A percentile compares a stretch with the other conserved stretches of the same genome.
phyloP scores from a whole-genome alignment of 495 filamentous ascomycete species.

The Podospora pseudopauciseta region DNA sequence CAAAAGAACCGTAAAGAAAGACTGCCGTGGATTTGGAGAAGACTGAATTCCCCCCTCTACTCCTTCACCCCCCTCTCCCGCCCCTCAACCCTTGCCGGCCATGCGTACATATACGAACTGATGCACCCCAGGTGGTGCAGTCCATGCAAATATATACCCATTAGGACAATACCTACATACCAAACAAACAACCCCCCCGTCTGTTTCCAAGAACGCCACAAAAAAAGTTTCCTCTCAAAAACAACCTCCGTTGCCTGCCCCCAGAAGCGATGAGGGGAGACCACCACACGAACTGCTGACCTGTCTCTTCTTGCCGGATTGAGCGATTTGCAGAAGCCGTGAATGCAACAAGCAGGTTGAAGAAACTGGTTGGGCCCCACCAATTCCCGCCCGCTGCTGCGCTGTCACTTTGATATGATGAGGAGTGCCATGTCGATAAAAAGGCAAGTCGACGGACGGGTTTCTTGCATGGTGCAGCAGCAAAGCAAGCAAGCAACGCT shows the following conservation, averaged over 20 bases:
- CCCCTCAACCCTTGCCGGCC: too few species aligned
- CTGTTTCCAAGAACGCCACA: neutral
- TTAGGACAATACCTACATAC: neutral
- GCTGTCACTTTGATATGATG: neutral
- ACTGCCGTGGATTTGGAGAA: neutral
- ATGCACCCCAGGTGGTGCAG: neutral
- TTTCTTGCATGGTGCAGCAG: neutral
- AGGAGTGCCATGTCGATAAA: neutral
- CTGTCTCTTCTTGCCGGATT: conserved; percentile 14
- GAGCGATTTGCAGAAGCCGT: conserved; percentile 12
- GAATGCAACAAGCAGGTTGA: conserved; percentile 5
- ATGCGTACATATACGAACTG: neutral
- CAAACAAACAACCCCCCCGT: neutral
- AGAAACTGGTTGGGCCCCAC: neutral
- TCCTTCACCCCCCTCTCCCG: neutral
- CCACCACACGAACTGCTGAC: neutral
- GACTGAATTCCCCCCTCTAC: neutral
- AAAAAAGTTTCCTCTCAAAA: neutral
- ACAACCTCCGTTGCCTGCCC: neutral
- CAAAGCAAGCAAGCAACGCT: neutral
- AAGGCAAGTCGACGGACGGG: neutral
- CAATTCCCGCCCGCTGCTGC: conserved; percentile 9
- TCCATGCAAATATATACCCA: neutral
- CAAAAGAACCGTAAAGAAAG: neutral
- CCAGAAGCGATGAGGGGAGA: neutral